Evolutionary conservation across 2,329 filamentous ascomycete genomes (phyloP).

Genomic region (Aspergillus eucalypticola): DNA sequence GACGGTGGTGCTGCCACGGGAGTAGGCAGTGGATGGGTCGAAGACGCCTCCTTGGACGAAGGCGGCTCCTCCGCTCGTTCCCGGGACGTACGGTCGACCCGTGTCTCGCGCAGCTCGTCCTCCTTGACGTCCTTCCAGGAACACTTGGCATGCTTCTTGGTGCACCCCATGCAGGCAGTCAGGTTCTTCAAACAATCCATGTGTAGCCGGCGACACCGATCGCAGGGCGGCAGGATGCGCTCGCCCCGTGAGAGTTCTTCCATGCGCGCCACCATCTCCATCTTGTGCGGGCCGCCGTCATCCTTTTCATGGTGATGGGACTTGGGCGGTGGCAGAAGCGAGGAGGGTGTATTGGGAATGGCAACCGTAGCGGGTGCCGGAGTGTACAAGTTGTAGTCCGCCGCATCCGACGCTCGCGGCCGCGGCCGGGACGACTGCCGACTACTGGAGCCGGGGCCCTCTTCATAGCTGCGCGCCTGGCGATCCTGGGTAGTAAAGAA

Average conservation of each 20-base stretch:
- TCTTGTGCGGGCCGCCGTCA: slow-evolving; percentile 60
- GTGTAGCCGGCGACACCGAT: slow-evolving; percentile 75
- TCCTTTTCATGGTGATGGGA: slow-evolving; percentile 52
- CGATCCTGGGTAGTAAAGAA: slow-evolving; percentile 63
- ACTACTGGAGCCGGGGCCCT: slow-evolving; percentile 26
- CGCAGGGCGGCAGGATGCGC: slow-evolving; percentile 76
- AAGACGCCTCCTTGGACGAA: slow-evolving; percentile 14
- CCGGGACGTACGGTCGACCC: slow-evolving; percentile 16
- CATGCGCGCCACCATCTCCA: slow-evolving; percentile 71
- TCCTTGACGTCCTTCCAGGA: slow-evolving; percentile 80
- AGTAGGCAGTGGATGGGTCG: slow-evolving; percentile 9
- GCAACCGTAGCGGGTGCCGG: slow-evolving; percentile 50
- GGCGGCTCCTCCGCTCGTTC: slow-evolving; percentile 19
- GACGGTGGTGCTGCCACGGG: slow-evolving; percentile 11
- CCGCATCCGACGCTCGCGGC: slow-evolving; percentile 35
- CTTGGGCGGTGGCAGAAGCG: slow-evolving; percentile 52
- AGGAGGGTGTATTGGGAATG: slow-evolving; percentile 57
- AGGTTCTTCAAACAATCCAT: slow-evolving; percentile 84
- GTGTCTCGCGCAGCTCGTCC: slow-evolving; percentile 58
- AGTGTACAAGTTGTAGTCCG: slow-evolving; percentile 44
- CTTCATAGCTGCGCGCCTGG: slow-evolving; percentile 43
- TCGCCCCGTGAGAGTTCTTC: slow-evolving; percentile 74
- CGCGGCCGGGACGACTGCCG: slow-evolving; percentile 33
- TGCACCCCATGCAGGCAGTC: slow-evolving; percentile 83
- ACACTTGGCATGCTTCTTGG: slow-evolving; percentile 87